A percentile compares a stretch with the other conserved stretches of the same genome.
phyloP scores from a whole-genome alignment of 306 rosid species.

The Sophora flavescens region DNA sequence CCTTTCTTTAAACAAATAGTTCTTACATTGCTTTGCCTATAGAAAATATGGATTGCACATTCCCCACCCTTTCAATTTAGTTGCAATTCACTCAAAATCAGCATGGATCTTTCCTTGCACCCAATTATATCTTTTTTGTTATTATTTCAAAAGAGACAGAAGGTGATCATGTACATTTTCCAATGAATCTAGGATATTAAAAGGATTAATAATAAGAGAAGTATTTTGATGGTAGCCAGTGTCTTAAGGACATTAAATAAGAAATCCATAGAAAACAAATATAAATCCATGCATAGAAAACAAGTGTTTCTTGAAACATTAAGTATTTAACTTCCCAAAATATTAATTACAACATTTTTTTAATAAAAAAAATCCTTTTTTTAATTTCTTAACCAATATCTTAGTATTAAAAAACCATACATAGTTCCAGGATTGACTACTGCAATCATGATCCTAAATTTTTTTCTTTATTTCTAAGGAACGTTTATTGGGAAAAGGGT shows the following conservation, averaged over 20 bases:
- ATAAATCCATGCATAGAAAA: too few species aligned
- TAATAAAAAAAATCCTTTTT: too few species aligned
- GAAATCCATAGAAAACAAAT: too few species aligned
- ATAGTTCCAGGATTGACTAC: constrained; percentile 52
- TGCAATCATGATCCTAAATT: constrained; percentile 38
- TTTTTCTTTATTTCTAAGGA: constrained; percentile 60
- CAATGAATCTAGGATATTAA: constrained; percentile 28
- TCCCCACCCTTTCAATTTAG: constrained; percentile 53
- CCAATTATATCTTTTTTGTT: constrained; percentile 36
- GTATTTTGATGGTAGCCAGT: too few species aligned
- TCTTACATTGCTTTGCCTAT: constrained; percentile 55
- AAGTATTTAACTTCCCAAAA: too few species aligned
- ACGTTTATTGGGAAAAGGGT: constrained; percentile 52
- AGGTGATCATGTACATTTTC: constrained; percentile 13
- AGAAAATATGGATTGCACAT: constrained; percentile 60
- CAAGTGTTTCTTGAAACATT: too few species aligned
- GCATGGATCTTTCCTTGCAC: constrained; percentile 50
- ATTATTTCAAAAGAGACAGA: not conserved
- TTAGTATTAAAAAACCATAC: constrained; percentile 11
- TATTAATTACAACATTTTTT: too few species aligned
- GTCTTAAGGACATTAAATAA: too few species aligned
- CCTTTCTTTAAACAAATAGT: constrained; percentile 19
- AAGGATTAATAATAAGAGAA: constrained; percentile 23
- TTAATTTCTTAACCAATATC: too few species aligned
- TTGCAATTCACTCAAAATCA: constrained; percentile 59